Percentiles rank a stretch among this genome's conserved stretches.
phyloP scores from a whole-genome alignment of 2,329 filamentous ascomycete genomes.

The Scortechinia acanthostroma region DNA sequence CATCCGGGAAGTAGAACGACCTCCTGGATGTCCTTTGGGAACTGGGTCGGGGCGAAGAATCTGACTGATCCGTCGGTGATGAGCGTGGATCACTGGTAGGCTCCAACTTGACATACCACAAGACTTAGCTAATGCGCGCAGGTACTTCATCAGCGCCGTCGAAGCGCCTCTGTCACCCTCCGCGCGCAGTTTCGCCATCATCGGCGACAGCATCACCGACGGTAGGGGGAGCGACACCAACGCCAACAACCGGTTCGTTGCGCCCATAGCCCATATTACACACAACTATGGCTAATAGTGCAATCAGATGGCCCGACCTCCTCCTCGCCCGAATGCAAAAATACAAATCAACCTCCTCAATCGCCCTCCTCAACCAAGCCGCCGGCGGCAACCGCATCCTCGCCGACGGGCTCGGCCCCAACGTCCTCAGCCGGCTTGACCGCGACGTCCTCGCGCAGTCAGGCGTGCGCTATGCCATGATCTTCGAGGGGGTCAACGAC shows the following conservation, averaged over 20 bases:
- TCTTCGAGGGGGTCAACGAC: conserved; percentile 67
- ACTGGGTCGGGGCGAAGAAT: no score
- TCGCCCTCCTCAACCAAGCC: conserved; percentile 57
- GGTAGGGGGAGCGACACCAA: conserved; percentile 56
- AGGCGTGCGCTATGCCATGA: conserved; percentile 50
- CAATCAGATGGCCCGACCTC: conserved; percentile 44
- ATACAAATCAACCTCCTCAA: conserved; percentile 29
- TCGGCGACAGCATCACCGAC: conserved; percentile 64
- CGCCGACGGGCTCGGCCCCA: conserved; percentile 53
- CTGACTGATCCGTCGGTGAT: no score
- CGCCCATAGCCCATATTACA: background rate
- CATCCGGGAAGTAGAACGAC: no score
- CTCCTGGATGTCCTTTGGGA: no score
- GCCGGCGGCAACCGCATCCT: conserved; percentile 65
- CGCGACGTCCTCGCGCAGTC: conserved; percentile 54
- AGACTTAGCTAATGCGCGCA: conserved; percentile 8
- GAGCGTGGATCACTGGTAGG: conserved; percentile 28
- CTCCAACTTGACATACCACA: background rate
- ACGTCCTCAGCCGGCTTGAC: conserved; percentile 49
- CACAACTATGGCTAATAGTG: conserved; percentile 2
- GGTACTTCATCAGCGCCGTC: conserved; percentile 54
- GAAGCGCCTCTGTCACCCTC: conserved; percentile 42
- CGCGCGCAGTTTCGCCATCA: conserved; percentile 37
- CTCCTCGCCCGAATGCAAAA: conserved; percentile 41
- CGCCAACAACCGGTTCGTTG: conserved; percentile 40